Percentiles rank a stretch among this genome's conserved stretches.
phyloP scores from a whole-genome alignment of 148 eudicot genomes.

The Fallopia convolvulus region DNA sequence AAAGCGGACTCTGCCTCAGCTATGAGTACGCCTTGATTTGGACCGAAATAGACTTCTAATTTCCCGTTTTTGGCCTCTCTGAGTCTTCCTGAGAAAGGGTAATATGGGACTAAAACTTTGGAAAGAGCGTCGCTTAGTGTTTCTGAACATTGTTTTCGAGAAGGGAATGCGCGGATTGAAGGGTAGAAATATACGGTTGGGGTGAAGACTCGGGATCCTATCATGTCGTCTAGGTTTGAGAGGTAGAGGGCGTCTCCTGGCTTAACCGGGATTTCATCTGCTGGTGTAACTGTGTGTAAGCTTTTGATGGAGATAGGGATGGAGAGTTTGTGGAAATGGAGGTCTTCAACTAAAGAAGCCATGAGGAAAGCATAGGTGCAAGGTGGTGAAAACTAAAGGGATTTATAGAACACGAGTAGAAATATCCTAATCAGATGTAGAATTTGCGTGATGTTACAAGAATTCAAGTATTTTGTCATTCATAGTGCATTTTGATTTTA shows the following conservation, averaged over 20 bases:
- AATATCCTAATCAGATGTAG: neutral
- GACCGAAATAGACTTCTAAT: slow-evolving; percentile 65
- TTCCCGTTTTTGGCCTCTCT: slow-evolving; percentile 55
- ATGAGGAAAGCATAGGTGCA: slow-evolving; percentile 18
- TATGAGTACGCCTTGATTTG: slow-evolving; percentile 64
- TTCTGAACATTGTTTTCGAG: slow-evolving; percentile 19
- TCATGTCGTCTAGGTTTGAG: slow-evolving; percentile 82
- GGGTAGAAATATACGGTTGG: slow-evolving; percentile 82
- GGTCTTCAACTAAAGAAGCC: slow-evolving; percentile 63
- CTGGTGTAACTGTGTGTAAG: slow-evolving; percentile 38
- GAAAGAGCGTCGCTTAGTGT: slow-evolving; percentile 55
- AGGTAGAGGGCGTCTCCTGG: slow-evolving; percentile 62
- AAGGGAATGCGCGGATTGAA: slow-evolving; percentile 10
- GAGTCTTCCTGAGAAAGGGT: slow-evolving; percentile 80
- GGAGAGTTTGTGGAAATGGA: slow-evolving; percentile 40
- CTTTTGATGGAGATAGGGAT: slow-evolving; percentile 48
- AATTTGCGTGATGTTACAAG: neutral
- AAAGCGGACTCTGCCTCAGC: slow-evolving; percentile 58
- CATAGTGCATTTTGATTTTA: neutral
- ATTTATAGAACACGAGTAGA: neutral
- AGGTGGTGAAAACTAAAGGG: neutral
- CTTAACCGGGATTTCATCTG: slow-evolving; percentile 36
- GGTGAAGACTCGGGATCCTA: slow-evolving; percentile 82
- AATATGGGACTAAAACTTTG: slow-evolving; percentile 68
- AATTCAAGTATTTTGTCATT: neutral